Percentiles rank a stretch among this genome's conserved stretches.
These are phyloP conservation scores for Fusarium humuli DNA, from an alignment of 2,329 filamentous ascomycete genomes.

Conservation along the genomic window DNA sequence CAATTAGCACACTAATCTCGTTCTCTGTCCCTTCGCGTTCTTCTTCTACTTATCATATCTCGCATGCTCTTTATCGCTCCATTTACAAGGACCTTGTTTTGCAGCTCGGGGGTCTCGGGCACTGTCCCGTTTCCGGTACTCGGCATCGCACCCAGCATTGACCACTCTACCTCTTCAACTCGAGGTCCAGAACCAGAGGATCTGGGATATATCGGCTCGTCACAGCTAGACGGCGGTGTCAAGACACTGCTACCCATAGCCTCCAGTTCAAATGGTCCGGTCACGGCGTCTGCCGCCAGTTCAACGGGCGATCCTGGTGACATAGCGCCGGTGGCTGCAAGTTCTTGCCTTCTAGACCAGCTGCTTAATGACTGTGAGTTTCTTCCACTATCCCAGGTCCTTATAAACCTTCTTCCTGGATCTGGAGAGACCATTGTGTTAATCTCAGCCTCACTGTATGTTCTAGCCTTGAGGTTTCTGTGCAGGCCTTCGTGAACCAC, in stretches of 20 bases:
- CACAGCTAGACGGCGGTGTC: background rate
- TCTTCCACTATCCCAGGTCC: background rate
- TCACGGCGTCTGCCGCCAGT: background rate
- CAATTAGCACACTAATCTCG: too few species aligned
- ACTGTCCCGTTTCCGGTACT: background rate
- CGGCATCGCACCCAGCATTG: background rate
- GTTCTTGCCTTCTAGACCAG: background rate
- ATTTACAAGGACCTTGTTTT: conserved; percentile 1
- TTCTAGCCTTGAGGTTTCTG: conserved; percentile 1
- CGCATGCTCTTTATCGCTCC: conserved; percentile 4
- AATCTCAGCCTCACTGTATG: conserved; percentile 6
- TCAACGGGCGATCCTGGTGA: background rate
- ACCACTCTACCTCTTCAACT: conserved; percentile 1
- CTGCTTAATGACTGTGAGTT: background rate
- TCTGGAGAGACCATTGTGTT: conserved; percentile 18
- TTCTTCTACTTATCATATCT: background rate
- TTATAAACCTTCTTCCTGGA: background rate
- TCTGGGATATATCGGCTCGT: background rate
- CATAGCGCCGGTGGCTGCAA: background rate
- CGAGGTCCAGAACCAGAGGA: conserved; percentile 1
- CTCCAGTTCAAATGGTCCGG: background rate
- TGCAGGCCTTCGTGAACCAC: background rate
- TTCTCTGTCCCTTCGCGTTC: too few species aligned
- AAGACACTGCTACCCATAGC: too few species aligned
- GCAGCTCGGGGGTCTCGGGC: background rate